Percentiles rank a stretch among this genome's conserved stretches.
These are phyloP conservation scores for Phytophthora pistaciae DNA, from an alignment of 352 stramenopile genomes.

Conservation along the genomic window DNA sequence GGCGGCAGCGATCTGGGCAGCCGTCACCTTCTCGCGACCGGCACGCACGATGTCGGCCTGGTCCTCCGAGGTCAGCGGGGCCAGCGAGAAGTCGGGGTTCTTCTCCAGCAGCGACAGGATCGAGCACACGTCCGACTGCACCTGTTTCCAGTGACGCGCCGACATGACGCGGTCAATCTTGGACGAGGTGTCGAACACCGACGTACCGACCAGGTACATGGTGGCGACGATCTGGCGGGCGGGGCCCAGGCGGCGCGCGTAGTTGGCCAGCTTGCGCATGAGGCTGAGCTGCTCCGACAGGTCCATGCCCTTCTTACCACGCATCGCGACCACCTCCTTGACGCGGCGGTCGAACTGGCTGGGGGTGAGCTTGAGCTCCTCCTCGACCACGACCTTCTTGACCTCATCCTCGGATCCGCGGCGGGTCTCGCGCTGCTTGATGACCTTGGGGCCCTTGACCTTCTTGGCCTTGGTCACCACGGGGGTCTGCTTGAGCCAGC, in stretches of 20 bases:
- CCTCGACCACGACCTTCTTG: conserved; percentile 71
- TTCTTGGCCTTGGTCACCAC: conserved; percentile 70
- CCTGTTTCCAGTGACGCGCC: conserved; percentile 77
- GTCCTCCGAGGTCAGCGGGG: conserved; percentile 81
- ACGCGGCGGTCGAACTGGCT: conserved; percentile 87
- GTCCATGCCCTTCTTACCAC: conserved; percentile 87
- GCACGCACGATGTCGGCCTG: conserved; percentile 86
- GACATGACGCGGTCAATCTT: conserved; percentile 92
- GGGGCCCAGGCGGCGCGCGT: conserved; percentile 76
- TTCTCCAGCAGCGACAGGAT: conserved; percentile 85
- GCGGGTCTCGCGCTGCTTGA: conserved; percentile 61
- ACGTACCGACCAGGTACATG: conserved; percentile 86
- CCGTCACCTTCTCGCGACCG: conserved; percentile 75
- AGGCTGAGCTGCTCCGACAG: conserved; percentile 72
- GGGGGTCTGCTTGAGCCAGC: conserved; percentile 95
- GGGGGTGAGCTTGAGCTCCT: conserved; percentile 84
- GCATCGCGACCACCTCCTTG: conserved; percentile 86
- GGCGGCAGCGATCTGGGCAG: conserved; percentile 55
- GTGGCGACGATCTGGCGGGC: conserved; percentile 79
- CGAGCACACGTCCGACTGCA: conserved; percentile 66
- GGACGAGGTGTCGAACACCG: conserved; percentile 84
- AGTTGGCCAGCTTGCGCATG: conserved; percentile 85
- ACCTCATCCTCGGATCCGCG: conserved; percentile 52
- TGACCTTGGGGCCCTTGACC: conserved; percentile 48
- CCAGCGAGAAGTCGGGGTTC: conserved; percentile 83